phyloP scores from a whole-genome alignment of 805 yeast species.

The Saccharomyces kudriavzevii region DNA sequence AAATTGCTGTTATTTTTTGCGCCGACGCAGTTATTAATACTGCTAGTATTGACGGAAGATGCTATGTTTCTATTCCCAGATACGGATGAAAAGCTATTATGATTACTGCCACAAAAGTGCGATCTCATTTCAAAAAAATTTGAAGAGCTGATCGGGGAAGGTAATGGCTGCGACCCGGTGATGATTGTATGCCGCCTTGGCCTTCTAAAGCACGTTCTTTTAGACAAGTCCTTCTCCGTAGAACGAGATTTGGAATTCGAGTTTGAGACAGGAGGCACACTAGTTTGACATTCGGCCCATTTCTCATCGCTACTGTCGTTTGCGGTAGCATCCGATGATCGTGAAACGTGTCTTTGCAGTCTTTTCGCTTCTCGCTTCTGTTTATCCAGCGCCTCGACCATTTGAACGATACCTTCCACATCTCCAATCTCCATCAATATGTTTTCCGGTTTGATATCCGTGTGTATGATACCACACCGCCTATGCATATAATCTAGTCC shows the following conservation, averaged over 20 bases:
- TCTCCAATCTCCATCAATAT: constrained; percentile 76
- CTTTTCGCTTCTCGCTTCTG: constrained; percentile 39
- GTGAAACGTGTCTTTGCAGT: constrained; percentile 34
- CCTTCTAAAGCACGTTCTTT: constrained; percentile 30
- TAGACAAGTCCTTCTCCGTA: constrained; percentile 1
- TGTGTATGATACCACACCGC: constrained; percentile 63
- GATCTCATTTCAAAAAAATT: constrained; percentile 30
- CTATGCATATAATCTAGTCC: constrained; percentile 59
- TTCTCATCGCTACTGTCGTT: background rate
- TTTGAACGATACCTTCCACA: constrained; percentile 64
- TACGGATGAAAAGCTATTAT: constrained; percentile 4
- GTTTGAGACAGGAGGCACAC: constrained; percentile 1
- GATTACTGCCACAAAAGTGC: constrained; percentile 18
- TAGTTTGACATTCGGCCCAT: background rate
- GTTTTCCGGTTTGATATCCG: constrained; percentile 73
- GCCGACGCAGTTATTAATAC: background rate
- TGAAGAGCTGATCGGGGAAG: constrained; percentile 69
- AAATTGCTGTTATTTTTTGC: background rate
- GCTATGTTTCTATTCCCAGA: background rate
- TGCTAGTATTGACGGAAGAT: background rate
- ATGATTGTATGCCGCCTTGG: constrained; percentile 68
- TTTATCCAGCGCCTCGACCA: constrained; percentile 54
- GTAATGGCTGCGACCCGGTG: constrained; percentile 88
- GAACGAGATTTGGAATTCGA: constrained; percentile 5
- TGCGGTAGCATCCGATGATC: constrained; percentile 4